A percentile compares a stretch with the other conserved stretches of the same genome.
Evolutionary conservation across 2,329 filamentous ascomycete genomes (phyloP).

Genomic region (Pestalotiopsis sp.): DNA sequence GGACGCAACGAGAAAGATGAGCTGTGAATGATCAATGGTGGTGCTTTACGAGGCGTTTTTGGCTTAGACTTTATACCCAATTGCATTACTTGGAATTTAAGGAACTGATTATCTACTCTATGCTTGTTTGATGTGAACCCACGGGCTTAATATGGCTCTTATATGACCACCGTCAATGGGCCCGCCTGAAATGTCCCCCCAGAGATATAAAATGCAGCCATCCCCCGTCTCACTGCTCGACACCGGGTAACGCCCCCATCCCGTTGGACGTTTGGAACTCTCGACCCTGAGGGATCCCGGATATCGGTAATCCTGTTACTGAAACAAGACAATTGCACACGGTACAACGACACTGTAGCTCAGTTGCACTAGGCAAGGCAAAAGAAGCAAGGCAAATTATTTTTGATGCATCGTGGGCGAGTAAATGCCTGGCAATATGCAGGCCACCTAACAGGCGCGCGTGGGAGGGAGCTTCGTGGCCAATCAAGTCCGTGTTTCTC

Average conservation of each 20-base stretch:
- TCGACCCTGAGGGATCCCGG: background rate
- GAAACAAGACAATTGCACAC: background rate
- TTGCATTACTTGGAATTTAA: background rate
- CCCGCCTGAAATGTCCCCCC: background rate
- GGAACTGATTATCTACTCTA: background rate
- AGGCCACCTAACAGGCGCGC: conserved; percentile 26
- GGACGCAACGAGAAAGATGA: conserved; percentile 14
- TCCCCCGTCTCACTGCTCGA: background rate
- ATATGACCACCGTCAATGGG: background rate
- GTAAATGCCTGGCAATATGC: conserved; percentile 6
- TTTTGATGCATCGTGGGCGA: background rate
- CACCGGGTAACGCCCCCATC: background rate
- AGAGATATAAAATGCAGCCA: background rate
- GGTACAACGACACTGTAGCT: background rate
- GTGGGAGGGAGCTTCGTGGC: conserved; percentile 23
- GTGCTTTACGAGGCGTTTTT: background rate
- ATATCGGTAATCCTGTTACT: background rate
- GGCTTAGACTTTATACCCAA: conserved; percentile 2
- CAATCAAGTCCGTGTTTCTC: conserved; percentile 21
- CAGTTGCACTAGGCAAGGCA: background rate
- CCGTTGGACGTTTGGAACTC: background rate
- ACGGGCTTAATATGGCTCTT: background rate
- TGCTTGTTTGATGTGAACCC: background rate
- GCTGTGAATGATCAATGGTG: background rate
- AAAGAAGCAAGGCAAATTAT: background rate